Conservation (phyloP, 495 filamentous ascomycete species). For the Penicillium paradoxum region DNA sequence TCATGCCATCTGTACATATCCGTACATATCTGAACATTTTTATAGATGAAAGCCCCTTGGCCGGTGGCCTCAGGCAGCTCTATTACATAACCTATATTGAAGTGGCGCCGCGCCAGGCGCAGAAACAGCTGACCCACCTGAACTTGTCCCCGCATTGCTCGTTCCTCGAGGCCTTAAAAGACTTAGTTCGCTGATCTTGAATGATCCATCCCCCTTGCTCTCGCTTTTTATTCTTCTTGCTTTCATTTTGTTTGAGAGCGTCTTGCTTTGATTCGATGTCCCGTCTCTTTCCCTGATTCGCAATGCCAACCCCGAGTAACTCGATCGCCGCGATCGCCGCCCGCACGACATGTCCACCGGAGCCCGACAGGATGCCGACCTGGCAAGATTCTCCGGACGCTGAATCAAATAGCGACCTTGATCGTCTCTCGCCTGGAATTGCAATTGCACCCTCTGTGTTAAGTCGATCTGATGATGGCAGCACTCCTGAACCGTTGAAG, state of each 20-base stretch:
- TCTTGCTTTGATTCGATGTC: conserved; percentile 36
- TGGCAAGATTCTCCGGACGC: conserved; percentile 38
- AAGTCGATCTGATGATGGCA: conserved; percentile 33
- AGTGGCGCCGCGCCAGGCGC: conserved; percentile 8
- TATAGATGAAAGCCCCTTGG: not conserved
- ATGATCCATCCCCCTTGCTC: conserved; percentile 13
- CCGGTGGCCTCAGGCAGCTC: not conserved
- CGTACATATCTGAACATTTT: not conserved
- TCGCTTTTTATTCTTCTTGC: conserved; percentile 10
- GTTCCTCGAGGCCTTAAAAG: conserved; percentile 11
- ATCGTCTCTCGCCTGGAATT: conserved; percentile 27
- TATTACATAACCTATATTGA: conserved; percentile 4
- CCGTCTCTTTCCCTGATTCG: conserved; percentile 31
- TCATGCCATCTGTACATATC: not conserved
- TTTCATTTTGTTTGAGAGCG: conserved; percentile 5
- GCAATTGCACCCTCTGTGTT: conserved; percentile 26
- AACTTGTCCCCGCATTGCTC: conserved; percentile 8
- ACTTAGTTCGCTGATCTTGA: conserved; percentile 13
- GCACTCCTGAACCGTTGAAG: conserved; percentile 26
- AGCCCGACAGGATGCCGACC: conserved; percentile 39
- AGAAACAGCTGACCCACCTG: conserved; percentile 7
- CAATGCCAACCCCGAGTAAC: conserved; percentile 58
- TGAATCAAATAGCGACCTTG: conserved; percentile 21
- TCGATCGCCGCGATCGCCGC: conserved; percentile 46
- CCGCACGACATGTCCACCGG: conserved; percentile 54